Percentiles rank a stretch among this genome's conserved stretches.
Conservation (phyloP, 2,329 filamentous ascomycete genomes). For the Fusarium liriodendri region DNA sequence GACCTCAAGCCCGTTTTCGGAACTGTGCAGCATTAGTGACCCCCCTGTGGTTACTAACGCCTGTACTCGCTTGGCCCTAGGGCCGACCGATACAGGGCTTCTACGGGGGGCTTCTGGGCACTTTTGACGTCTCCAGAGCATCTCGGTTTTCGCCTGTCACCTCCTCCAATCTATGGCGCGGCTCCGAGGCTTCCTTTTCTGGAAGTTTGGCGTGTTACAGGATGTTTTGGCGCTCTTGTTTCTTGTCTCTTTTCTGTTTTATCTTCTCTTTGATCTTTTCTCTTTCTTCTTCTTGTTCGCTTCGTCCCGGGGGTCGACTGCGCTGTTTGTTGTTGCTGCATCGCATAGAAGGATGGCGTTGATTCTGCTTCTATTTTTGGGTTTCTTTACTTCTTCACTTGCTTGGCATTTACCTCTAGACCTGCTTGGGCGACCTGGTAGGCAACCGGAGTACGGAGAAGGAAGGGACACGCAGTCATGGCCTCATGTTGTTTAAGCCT, state of each 20-base stretch:
- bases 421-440: not conserved
- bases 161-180: conserved; percentile 29
- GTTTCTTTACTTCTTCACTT: conserved; percentile 8
- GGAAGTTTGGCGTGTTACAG: conserved; percentile 22
- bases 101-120: conserved; percentile 20
- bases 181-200: conserved; percentile 19
- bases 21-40: conserved; percentile 43
- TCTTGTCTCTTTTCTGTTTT: conserved; percentile 5
- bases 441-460: conserved; percentile 14
- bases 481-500: conserved; percentile 27
- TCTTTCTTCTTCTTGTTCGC: conserved; percentile 4
- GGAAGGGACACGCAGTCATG: conserved; percentile 25
- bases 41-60: conserved; percentile 19
- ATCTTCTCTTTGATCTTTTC: conserved; percentile 7
- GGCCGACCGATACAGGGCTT: conserved; percentile 21
- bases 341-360: conserved; percentile 27
- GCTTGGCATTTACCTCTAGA: conserved; percentile 1
- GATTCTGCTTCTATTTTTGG: conserved; percentile 1
- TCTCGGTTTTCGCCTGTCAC: conserved; percentile 8
- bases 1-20: conserved; percentile 37
- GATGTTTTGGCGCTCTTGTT: conserved; percentile 14
- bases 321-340: not conserved
- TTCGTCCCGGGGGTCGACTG: not conserved
- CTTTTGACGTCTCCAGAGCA: conserved; percentile 21
- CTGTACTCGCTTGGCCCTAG: conserved; percentile 30